Percentiles rank a stretch among this genome's conserved stretches.
phyloP scores from a whole-genome alignment of 2,329 filamentous ascomycete genomes.

The Fusarium penzigii region DNA sequence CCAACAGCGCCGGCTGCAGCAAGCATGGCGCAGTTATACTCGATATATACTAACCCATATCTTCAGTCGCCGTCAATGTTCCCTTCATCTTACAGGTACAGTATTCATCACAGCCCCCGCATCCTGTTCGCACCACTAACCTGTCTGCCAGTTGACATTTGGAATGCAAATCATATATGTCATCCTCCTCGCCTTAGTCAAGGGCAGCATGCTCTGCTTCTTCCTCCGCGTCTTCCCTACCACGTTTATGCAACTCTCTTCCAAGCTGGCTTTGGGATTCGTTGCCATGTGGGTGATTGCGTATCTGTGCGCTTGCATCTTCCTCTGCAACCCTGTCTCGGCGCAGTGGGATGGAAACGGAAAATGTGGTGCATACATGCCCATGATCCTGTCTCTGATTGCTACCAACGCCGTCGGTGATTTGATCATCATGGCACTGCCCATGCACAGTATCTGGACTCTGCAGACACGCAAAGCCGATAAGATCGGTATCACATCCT shows the following conservation, averaged over 20 bases:
- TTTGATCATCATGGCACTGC: slow-evolving; percentile 39
- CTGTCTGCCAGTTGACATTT: slow-evolving; percentile 22
- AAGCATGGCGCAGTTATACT: not conserved
- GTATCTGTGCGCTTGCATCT: slow-evolving; percentile 42
- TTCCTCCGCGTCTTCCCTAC: slow-evolving; percentile 32
- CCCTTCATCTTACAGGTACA: slow-evolving; percentile 29
- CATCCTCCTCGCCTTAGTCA: slow-evolving; percentile 26
- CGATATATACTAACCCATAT: not conserved
- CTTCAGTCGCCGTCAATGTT: slow-evolving; percentile 21
- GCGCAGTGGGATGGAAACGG: slow-evolving; percentile 43
- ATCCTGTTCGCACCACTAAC: not conserved
- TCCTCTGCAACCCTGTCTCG: slow-evolving; percentile 47
- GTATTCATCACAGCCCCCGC: not conserved
- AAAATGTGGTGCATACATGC: slow-evolving; percentile 36
- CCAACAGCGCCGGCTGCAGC: not conserved
- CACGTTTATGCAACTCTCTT: slow-evolving; percentile 26
- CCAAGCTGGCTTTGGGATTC: slow-evolving; percentile 36
- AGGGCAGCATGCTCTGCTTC: slow-evolving; percentile 30
- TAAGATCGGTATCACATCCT: slow-evolving; percentile 39
- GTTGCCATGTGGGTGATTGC: slow-evolving; percentile 44
- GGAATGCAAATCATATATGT: slow-evolving; percentile 30
- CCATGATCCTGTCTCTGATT: slow-evolving; percentile 39
- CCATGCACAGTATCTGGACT: slow-evolving; percentile 40
- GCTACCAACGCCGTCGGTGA: slow-evolving; percentile 41
- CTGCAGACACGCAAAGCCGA: slow-evolving; percentile 37